Conservation (phyloP, 345 rosid genomes). For the Populus nigra region DNA sequence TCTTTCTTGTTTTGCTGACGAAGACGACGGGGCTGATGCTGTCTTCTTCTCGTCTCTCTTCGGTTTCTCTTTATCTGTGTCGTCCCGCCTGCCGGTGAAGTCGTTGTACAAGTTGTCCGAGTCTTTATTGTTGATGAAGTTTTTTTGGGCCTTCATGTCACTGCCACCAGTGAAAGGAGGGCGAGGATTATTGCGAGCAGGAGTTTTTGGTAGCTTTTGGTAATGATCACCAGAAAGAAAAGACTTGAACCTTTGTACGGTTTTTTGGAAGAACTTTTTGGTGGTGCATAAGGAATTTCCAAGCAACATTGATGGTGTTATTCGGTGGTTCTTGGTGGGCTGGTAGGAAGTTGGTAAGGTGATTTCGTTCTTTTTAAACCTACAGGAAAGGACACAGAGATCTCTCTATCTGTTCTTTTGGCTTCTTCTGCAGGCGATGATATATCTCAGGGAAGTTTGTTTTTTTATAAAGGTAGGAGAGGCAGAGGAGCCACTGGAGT, state of each 20-base stretch:
- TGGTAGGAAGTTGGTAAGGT: not conserved
- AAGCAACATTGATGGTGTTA: conserved; percentile 40
- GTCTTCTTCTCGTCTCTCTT: conserved; percentile 19
- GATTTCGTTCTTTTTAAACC: not conserved
- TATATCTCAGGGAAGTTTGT: conserved; percentile 2
- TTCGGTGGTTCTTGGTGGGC: not conserved
- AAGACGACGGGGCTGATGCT: not conserved
- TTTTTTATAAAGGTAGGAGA: conserved; percentile 22
- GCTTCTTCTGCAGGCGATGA: conserved; percentile 2
- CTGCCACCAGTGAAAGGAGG: not conserved
- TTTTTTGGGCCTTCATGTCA: conserved; percentile 13
- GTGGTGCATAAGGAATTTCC: conserved; percentile 56
- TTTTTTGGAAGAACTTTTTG: conserved; percentile 57
- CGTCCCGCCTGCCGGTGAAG: conserved; percentile 33
- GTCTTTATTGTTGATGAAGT: conserved; percentile 21
- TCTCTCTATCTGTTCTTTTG: conserved; percentile 4
- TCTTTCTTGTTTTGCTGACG: conserved; percentile 18
- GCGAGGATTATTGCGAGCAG: conserved; percentile 17
- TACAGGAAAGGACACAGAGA: not conserved
- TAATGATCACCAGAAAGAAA: conserved; percentile 46
- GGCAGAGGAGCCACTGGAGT: conserved; percentile 21
- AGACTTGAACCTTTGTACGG: conserved; percentile 50
- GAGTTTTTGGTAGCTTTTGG: conserved; percentile 56
- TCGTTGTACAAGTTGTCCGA: conserved; percentile 37
- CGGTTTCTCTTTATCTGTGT: conserved; percentile 11